Evolutionary conservation across 768 basidiomycete genomes (phyloP).

Genomic region (Russula olivacea): DNA sequence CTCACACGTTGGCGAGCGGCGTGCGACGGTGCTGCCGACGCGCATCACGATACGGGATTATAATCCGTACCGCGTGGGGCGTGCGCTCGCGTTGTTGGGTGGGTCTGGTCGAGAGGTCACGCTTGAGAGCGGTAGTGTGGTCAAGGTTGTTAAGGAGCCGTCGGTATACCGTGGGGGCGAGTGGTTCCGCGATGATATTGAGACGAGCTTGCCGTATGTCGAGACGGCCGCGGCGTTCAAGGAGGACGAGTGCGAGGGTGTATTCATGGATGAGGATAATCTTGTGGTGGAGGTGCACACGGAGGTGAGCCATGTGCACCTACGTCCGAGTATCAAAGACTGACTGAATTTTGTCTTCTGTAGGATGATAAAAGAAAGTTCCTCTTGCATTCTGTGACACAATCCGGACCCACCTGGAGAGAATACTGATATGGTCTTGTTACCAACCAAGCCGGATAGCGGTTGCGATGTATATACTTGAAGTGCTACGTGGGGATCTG

Average conservation of each 20-base stretch:
- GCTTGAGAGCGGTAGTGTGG: background rate
- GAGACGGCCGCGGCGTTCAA: constrained; percentile 4
- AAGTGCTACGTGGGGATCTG: too few species aligned
- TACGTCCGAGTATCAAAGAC: too few species aligned
- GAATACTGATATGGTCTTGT: background rate
- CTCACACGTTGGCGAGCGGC: constrained; percentile 9
- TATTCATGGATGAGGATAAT: constrained; percentile 13
- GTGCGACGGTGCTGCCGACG: constrained; percentile 1
- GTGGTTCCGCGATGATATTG: background rate
- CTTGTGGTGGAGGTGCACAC: constrained; percentile 2
- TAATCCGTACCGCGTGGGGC: constrained; percentile 6
- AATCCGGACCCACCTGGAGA: background rate
- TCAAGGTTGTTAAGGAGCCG: background rate
- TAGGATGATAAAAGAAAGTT: constrained; percentile 1
- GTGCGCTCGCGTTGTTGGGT: background rate
- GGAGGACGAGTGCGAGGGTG: background rate
- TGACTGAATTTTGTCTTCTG: background rate
- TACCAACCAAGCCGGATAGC: too few species aligned
- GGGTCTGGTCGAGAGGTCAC: background rate
- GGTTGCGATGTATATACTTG: too few species aligned
- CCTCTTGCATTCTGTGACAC: constrained; percentile 5
- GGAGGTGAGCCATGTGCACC: background rate
- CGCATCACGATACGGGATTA: constrained; percentile 9
- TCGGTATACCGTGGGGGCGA: constrained; percentile 1
- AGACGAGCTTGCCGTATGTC: constrained; percentile 10